Conservation (phyloP, 768 basidiomycete species). For the Lactarius pseudohatsudake region DNA sequence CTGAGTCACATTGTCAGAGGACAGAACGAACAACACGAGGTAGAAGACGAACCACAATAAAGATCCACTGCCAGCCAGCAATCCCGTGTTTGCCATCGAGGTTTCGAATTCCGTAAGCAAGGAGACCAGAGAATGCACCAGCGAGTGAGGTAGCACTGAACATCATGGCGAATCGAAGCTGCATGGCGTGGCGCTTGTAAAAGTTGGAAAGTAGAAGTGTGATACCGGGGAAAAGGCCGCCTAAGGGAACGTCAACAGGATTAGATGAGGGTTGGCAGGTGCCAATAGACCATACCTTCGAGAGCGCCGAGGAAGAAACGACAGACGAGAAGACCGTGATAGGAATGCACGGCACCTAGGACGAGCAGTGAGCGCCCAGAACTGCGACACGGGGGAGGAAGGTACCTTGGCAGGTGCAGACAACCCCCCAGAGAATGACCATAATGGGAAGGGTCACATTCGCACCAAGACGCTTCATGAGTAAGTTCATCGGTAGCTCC, state of each 20-base stretch:
- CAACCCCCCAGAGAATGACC: slow-evolving; percentile 63
- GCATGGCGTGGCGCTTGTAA: slow-evolving; percentile 32
- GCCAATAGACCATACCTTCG: slow-evolving; percentile 45
- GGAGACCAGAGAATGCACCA: slow-evolving; percentile 61
- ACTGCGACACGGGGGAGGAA: too few relatives aligned
- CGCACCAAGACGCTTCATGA: slow-evolving; percentile 48
- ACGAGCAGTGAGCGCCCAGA: not conserved
- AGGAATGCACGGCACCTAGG: slow-evolving; percentile 48
- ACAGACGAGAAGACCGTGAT: slow-evolving; percentile 53
- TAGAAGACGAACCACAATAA: slow-evolving; percentile 45
- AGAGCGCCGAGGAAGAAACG: slow-evolving; percentile 51
- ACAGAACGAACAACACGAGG: not conserved
- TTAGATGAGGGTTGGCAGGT: not conserved
- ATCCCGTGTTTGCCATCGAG: slow-evolving; percentile 54
- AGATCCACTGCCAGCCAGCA: slow-evolving; percentile 67
- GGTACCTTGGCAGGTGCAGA: slow-evolving; percentile 59
- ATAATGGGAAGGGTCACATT: slow-evolving; percentile 61
- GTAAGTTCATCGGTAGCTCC: slow-evolving; percentile 33
- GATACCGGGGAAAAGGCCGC: slow-evolving; percentile 47
- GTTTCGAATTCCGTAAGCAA: slow-evolving; percentile 56
- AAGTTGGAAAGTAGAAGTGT: slow-evolving; percentile 33
- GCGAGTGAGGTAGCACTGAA: slow-evolving; percentile 48
- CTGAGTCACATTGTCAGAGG: slow-evolving; percentile 20
- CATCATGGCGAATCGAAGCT: slow-evolving; percentile 42
- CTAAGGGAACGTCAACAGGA: slow-evolving; percentile 1